Evolutionary conservation across 768 basidiomycete genomes (phyloP), one percentile per base, ranked within the genome.

Genomic region (Amanita muscaria): DNA sequence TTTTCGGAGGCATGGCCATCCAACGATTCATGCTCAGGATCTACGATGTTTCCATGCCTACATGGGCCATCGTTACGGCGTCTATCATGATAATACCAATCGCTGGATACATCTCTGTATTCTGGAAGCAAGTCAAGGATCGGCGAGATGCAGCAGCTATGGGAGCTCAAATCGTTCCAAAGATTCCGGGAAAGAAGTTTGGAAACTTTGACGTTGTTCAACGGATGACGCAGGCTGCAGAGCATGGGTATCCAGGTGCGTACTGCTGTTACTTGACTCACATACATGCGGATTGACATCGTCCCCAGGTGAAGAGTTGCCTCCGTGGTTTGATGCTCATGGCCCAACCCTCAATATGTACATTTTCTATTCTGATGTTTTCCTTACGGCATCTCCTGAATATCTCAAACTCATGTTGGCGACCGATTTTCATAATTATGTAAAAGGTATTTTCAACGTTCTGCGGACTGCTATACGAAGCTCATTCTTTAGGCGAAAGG

Each of bases 351-450:
- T 66, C 47, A 74, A 74, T 50, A 31, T 76, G 42, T 61, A 65
- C 4, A 46, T 74, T 14, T 48, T 77, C 49, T 76, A 69, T 63
- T 59, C 63, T 5, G 65, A 73, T 50, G 24, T 69, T 8, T 48
- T 76, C 16, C 62, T 77, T 31, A 79, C 77, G 2, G 61, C 62
- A 0, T 68, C 64, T 18, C 79, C 77, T 1, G 69, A 75, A 25
- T 69, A 80, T 41, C 69, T 80, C 56, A 78, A 81, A 56, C 53
- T 66, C 3, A 74, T 79, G 14, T 59, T 81, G 2, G 66, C 77
- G 0, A 76, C 75, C 0, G 71, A 80, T 47, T 80, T 81, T 47
- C 61, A 66, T 7, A 79, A 74, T 52, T 80, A 73, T 46, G 69
- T 70, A 29, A 81, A 80, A 66, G 78, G 79, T 73, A 47, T 4